phyloP scores from a whole-genome alignment of 2,329 filamentous ascomycete genomes.

The Cordyceps cicadae region DNA sequence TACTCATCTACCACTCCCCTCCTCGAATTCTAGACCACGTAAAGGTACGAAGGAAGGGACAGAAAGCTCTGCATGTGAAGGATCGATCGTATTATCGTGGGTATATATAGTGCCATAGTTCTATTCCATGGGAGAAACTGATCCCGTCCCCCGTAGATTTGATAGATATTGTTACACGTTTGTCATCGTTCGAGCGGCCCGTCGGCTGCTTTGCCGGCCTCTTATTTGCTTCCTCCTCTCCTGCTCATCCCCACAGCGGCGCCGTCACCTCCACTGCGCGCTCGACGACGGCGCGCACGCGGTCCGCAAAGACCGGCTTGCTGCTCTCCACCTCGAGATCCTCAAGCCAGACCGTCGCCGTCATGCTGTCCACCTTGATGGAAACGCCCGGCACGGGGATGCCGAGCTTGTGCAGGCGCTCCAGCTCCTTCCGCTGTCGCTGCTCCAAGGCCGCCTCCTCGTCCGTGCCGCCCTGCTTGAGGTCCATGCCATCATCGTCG shows the following conservation, averaged over 20 bases:
- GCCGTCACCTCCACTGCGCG: conserved; percentile 80
- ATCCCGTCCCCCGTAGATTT: not conserved
- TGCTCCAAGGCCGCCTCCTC: conserved; percentile 39
- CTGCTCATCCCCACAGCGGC: conserved; percentile 53
- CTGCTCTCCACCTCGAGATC: conserved; percentile 80
- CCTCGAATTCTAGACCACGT: not conserved
- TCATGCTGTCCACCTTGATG: conserved; percentile 79
- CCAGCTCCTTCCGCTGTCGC: conserved; percentile 60
- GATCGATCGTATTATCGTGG: not conserved
- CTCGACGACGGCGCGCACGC: conserved; percentile 84
- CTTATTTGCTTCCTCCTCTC: not conserved
- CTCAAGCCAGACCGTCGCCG: conserved; percentile 87
- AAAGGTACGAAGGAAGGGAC: not conserved
- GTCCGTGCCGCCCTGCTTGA: conserved; percentile 20
- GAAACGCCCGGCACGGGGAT: conserved; percentile 85
- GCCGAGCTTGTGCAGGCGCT: conserved; percentile 70
- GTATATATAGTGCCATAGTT: not conserved
- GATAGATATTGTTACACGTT: not conserved
- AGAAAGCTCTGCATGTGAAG: not conserved
- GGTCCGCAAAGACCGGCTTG: conserved; percentile 69
- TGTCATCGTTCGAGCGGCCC: not conserved
- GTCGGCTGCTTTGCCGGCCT: too few relatives aligned
- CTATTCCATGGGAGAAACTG: not conserved
- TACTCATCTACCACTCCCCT: not conserved
- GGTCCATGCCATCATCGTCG: conserved; percentile 13